Percentiles rank a stretch among this genome's conserved stretches.
Conservation (phyloP, 169 alveolate species). For the Plasmodium reichenowi region DNA sequence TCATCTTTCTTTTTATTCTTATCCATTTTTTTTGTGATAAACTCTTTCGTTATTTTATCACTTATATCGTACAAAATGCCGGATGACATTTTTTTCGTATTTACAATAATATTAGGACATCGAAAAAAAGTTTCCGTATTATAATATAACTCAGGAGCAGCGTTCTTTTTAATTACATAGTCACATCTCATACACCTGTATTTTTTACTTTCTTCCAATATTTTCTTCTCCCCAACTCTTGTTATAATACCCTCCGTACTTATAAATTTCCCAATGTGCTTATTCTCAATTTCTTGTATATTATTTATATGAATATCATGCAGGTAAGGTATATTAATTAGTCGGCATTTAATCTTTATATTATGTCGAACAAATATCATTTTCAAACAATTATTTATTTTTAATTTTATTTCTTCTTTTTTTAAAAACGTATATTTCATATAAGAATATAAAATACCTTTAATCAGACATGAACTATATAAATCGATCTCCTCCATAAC, state of each 20-base stretch:
- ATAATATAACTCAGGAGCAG: conserved; percentile 79
- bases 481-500: conserved; percentile 48
- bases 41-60: too few relatives aligned
- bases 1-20: neutral
- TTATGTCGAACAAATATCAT: conserved; percentile 56
- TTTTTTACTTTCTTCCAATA: conserved; percentile 82
- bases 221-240: conserved; percentile 78
- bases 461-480: conserved; percentile 57
- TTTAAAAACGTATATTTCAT: conserved; percentile 30
- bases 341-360: conserved; percentile 55
- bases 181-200: conserved; percentile 81
- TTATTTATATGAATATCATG: conserved; percentile 43
- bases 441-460: conserved; percentile 48
- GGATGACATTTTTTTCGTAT: neutral
- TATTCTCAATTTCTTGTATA: conserved; percentile 60
- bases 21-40: neutral
- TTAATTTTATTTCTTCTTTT: conserved; percentile 25
- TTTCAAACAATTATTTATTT: conserved; percentile 65
- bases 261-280: conserved; percentile 63
- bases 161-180: conserved; percentile 75
- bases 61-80: too few relatives aligned
- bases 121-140: conserved; percentile 64
- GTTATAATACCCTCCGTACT: conserved; percentile 68
- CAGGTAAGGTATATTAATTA: conserved; percentile 43
- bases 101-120: conserved; percentile 45